Evolutionary conservation across 2,329 filamentous ascomycete genomes (phyloP).

Genomic region (Catunica adiposa): DNA sequence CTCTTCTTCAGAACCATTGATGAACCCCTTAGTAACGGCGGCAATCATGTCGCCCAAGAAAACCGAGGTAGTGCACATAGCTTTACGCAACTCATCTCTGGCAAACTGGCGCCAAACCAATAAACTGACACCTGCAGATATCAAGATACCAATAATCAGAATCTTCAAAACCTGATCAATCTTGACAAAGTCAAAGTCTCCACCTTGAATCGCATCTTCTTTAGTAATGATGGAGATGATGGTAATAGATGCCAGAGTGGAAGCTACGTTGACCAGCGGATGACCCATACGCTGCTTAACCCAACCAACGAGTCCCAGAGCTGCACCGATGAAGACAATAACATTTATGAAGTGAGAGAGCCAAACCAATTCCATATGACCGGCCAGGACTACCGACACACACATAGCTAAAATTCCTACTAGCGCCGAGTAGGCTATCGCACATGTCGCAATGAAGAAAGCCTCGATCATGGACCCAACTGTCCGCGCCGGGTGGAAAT

Average conservation of each 20-base stretch:
- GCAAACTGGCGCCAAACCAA: constrained; percentile 66
- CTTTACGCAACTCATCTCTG: constrained; percentile 52
- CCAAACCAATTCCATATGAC: constrained; percentile 45
- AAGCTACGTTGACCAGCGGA: constrained; percentile 68
- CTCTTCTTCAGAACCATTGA: constrained; percentile 68
- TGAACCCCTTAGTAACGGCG: constrained; percentile 65
- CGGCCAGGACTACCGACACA: constrained; percentile 64
- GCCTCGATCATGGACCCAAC: constrained; percentile 84
- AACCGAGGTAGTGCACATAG: constrained; percentile 47
- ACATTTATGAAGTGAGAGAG: constrained; percentile 67
- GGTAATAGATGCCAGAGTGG: constrained; percentile 71
- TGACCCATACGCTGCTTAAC: constrained; percentile 64
- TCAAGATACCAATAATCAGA: constrained; percentile 59
- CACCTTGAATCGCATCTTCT: constrained; percentile 71
- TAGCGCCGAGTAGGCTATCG: constrained; percentile 53
- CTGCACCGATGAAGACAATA: constrained; percentile 69
- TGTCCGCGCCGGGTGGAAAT: constrained; percentile 80
- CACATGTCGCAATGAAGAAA: constrained; percentile 55
- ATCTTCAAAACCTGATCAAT: constrained; percentile 71
- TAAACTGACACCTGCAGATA: constrained; percentile 58
- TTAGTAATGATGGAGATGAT: constrained; percentile 84
- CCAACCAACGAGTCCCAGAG: constrained; percentile 77
- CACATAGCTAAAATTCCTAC: constrained; percentile 75
- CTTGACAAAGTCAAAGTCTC: constrained; percentile 66
- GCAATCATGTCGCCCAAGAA: constrained; percentile 68